Evolutionary conservation across 2,329 filamentous ascomycete genomes (phyloP).

Genomic region (Magnaporthales sp.): DNA sequence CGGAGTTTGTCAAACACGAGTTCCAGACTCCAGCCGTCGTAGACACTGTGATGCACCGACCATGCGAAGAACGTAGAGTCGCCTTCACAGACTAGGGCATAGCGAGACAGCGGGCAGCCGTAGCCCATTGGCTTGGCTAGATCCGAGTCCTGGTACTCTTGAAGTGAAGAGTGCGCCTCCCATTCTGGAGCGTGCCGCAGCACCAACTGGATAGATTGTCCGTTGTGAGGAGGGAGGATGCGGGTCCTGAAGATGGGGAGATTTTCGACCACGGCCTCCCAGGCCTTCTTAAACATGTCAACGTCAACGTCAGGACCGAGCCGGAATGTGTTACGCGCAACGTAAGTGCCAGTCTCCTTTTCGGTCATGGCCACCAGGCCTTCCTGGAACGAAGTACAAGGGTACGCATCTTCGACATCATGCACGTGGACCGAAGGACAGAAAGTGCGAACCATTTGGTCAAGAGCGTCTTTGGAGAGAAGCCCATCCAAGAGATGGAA

Average conservation of each 20-base stretch:
- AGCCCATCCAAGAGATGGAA: not conserved
- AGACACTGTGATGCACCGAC: constrained; percentile 22
- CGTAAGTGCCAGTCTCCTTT: constrained; percentile 6
- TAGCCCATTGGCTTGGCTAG: not conserved
- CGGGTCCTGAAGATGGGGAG: not conserved
- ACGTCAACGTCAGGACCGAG: not conserved
- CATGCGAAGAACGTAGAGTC: constrained; percentile 14
- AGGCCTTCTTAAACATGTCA: not conserved
- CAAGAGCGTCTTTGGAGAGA: not conserved
- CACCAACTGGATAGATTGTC: not conserved
- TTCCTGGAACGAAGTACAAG: constrained; percentile 15
- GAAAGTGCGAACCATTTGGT: not conserved
- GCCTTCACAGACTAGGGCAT: not conserved
- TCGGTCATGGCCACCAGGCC: constrained; percentile 13
- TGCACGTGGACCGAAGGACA: not conserved
- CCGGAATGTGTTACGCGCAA: constrained; percentile 1
- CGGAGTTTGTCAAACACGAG: constrained; percentile 19
- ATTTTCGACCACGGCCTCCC: not conserved
- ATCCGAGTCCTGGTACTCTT: not conserved
- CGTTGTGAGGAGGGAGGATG: not conserved
- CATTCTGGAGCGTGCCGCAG: not conserved
- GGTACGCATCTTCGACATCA: constrained; percentile 12
- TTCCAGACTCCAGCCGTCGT: constrained; percentile 22
- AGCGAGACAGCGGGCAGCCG: not conserved
- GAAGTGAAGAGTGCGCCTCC: not conserved